Conservation (phyloP, 441 rosid genomes). For the Sinapis alba region DNA sequence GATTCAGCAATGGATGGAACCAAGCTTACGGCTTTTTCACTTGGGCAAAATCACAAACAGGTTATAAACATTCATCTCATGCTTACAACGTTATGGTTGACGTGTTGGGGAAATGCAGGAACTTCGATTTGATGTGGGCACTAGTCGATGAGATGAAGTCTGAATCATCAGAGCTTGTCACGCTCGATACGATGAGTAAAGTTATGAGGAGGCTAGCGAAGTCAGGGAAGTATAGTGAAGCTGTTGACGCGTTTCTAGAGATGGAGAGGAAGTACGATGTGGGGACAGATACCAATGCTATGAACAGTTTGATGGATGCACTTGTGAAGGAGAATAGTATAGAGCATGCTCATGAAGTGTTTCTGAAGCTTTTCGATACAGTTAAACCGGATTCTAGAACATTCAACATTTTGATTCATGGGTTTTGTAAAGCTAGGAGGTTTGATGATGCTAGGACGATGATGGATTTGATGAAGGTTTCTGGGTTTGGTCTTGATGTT, state of each 20-base stretch:
- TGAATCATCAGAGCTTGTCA: not conserved
- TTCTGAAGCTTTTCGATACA: constrained; percentile 38
- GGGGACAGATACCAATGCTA: constrained; percentile 44
- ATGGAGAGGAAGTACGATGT: constrained; percentile 54
- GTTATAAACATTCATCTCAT: not conserved
- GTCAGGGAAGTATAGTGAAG: constrained; percentile 54
- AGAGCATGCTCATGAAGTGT: constrained; percentile 58
- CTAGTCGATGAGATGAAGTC: not conserved
- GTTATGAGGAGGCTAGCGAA: constrained; percentile 43
- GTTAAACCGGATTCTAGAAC: constrained; percentile 40
- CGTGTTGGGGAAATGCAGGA: not conserved
- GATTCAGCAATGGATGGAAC: constrained; percentile 64
- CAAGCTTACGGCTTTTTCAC: constrained; percentile 58
- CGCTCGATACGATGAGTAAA: not conserved
- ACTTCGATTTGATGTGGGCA: not conserved
- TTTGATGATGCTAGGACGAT: constrained; percentile 56
- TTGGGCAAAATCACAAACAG: not conserved
- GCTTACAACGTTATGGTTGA: not conserved
- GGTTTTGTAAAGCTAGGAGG: constrained; percentile 71
- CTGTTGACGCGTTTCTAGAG: constrained; percentile 61
- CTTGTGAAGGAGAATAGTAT: constrained; percentile 67
- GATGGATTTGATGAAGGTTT: constrained; percentile 60
- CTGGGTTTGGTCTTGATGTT: constrained; percentile 52
- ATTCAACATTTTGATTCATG: constrained; percentile 72
- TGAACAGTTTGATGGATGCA: constrained; percentile 71